Evolutionary conservation across 2,329 filamentous ascomycete species (phyloP), one percentile per base, ranked within the genome.

Genomic region (Byssothecium circinans): DNA sequence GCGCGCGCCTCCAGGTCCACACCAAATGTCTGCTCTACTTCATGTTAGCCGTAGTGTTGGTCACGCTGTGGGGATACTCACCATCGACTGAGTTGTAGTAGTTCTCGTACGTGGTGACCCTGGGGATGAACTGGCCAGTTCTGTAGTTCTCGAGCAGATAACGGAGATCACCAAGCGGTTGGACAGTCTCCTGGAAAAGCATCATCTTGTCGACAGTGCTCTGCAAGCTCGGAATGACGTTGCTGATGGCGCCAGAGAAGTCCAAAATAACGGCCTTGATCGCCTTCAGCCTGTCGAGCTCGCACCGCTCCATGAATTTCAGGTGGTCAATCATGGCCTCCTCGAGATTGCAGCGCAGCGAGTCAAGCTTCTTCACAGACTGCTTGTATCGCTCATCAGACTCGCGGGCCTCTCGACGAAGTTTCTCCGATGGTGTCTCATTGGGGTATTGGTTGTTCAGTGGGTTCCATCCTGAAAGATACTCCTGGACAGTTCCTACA

Each of bases 121-220:
- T 91, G 8, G 94, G 94, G 42, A 90, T 83, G 69, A 95, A 99
- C 57, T 86, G 89, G 54, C 94, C 94, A 6, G 94, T 99, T 54
- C 91, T 87, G 74, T 99, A 99, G 69, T 92, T 99, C 75, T 99
- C 94, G 37, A 99, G 80, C 50, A 99, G 81, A 70, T 97, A 99
- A 54, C 94, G 83, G 58, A 99, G 76, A 71, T 99, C 94, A 32
- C 89, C 88, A 39, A 85, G 70, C 5, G 94, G 94, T 71, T 97
- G 94, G n/a, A 99, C 89, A 0, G 94, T 97, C 77, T 99, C 94
- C 71, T 99, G 94, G 75, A 95, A 99, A 38, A 99, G 81, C 85
- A 99, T 91, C 91, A 99, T 96, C 68, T 95, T 91, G 75, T 99
- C 94, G 19, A 99, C 91, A 0, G 91, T 91, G 49, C 92, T 92